Evolutionary conservation across 1,284 basidiomycete genomes (phyloP).

Genomic region (Leccinum fallax): DNA sequence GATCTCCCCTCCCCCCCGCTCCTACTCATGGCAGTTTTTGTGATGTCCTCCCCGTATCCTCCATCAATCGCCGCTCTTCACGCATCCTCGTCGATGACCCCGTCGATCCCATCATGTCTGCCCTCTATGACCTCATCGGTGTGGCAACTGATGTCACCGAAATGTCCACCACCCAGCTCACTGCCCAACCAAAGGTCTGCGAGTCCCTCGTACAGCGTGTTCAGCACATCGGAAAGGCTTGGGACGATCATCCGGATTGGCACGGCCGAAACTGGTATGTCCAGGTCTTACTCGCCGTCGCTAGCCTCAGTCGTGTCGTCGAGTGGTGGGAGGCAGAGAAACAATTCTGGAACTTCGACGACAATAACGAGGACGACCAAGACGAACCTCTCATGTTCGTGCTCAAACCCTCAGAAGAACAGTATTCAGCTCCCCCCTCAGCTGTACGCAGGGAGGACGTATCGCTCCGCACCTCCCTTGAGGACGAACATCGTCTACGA

Average conservation of each 20-base stretch:
- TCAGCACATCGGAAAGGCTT: slow-evolving; percentile 88
- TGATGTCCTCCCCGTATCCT: slow-evolving; percentile 53
- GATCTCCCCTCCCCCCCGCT: slow-evolving; percentile 88
- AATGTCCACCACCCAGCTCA: slow-evolving; percentile 85
- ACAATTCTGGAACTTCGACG: slow-evolving; percentile 99
- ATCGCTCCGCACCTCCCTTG: slow-evolving; percentile 49
- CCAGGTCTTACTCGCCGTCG: slow-evolving; percentile 94
- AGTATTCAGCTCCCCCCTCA: slow-evolving; percentile 43
- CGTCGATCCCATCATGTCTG: slow-evolving; percentile 86
- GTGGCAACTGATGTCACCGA: slow-evolving; percentile 96
- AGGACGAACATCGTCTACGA: slow-evolving; percentile 59
- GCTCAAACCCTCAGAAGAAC: slow-evolving; percentile 77
- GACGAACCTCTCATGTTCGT: slow-evolving; percentile 91
- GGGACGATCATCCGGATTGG: slow-evolving; percentile 99
- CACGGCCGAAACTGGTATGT: slow-evolving; percentile 99
- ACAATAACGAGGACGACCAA: slow-evolving; percentile 87
- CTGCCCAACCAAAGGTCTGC: slow-evolving; percentile 83
- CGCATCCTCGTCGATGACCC: slow-evolving; percentile 78
- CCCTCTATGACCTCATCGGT: slow-evolving; percentile 90
- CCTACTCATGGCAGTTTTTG: slow-evolving; percentile 64
- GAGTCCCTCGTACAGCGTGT: slow-evolving; percentile 87
- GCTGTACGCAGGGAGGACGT: slow-evolving; percentile 50
- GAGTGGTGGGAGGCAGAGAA: slow-evolving; percentile 99
- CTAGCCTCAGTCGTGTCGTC: slow-evolving; percentile 92
- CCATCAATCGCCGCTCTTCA: slow-evolving; percentile 68